phyloP scores from a whole-genome alignment of 306 rosid species.

The Glycine latifolia region DNA sequence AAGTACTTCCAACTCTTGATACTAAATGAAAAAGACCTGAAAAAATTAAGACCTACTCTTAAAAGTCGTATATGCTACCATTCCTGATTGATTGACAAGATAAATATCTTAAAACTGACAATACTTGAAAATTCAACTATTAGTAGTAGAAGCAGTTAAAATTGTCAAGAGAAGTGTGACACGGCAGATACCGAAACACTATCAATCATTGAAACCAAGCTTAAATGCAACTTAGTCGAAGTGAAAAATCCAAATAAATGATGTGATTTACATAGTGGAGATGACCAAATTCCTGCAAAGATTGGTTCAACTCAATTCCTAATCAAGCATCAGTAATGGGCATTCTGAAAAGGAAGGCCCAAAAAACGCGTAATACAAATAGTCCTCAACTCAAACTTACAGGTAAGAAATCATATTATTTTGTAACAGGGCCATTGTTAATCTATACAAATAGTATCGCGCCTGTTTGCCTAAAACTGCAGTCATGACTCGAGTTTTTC shows the following conservation, averaged over 20 bases:
- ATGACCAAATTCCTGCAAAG: conserved; percentile 21
- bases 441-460: conserved; percentile 33
- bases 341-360: conserved; percentile 9
- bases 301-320: conserved; percentile 10
- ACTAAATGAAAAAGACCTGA: too few relatives aligned
- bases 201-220: conserved; percentile 9
- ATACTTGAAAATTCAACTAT: too few relatives aligned
- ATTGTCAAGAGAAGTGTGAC: too few relatives aligned
- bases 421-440: conserved; percentile 20
- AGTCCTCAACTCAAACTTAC: conserved; percentile 6
- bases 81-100: too few relatives aligned
- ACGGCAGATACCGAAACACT: not conserved
- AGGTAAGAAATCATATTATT: conserved; percentile 7
- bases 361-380: conserved; percentile 30
- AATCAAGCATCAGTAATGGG: conserved; percentile 24
- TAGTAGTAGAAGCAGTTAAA: too few relatives aligned
- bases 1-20: too few relatives aligned
- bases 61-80: too few relatives aligned
- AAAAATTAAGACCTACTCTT: too few relatives aligned
- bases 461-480: conserved; percentile 19
- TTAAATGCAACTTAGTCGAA: conserved; percentile 1
- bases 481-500: conserved; percentile 10
- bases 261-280: not conserved
- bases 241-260: conserved; percentile 19
- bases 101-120: too few relatives aligned